Evolutionary conservation across 1,139 yeast genomes (phyloP).

Genomic region (Saccharomyces pastorianus): DNA sequence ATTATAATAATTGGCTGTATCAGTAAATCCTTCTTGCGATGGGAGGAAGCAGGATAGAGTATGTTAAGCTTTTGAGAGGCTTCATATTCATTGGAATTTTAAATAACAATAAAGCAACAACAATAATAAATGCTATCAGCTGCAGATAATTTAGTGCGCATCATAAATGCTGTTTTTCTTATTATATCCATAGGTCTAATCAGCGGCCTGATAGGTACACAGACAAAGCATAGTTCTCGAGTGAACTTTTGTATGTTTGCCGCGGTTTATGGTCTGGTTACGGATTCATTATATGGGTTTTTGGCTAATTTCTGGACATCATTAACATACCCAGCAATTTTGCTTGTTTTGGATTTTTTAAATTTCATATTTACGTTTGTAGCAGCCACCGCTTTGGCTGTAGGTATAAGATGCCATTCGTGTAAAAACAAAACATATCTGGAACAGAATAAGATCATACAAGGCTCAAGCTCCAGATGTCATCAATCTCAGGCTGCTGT

Average conservation of each 20-base stretch:
- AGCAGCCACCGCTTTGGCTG: constrained; percentile 91
- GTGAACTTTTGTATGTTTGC: constrained; percentile 85
- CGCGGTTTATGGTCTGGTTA: constrained; percentile 73
- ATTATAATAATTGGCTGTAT: not conserved
- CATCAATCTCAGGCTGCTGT: constrained; percentile 89
- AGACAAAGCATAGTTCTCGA: constrained; percentile 55
- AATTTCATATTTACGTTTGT: constrained; percentile 88
- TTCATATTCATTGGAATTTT: not conserved
- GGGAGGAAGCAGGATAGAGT: not conserved
- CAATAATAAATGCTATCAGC: constrained; percentile 32
- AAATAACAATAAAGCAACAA: constrained; percentile 10
- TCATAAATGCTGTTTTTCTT: constrained; percentile 63
- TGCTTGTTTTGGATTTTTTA: constrained; percentile 71
- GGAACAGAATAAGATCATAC: constrained; percentile 56
- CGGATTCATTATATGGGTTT: constrained; percentile 73
- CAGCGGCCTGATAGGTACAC: constrained; percentile 73
- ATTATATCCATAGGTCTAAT: constrained; percentile 76
- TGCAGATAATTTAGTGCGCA: constrained; percentile 70
- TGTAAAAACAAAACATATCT: constrained; percentile 65
- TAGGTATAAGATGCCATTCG: constrained; percentile 77
- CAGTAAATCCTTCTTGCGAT: not conserved
- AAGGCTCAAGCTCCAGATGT: constrained; percentile 77
- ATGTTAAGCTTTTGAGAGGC: not conserved
- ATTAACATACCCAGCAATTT: constrained; percentile 79
- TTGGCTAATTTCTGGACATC: constrained; percentile 70